These are phyloP conservation scores for Dictyostelium firmibasis DNA, from an alignment of 78 protist genomes.

Conservation along the genomic window DNA sequence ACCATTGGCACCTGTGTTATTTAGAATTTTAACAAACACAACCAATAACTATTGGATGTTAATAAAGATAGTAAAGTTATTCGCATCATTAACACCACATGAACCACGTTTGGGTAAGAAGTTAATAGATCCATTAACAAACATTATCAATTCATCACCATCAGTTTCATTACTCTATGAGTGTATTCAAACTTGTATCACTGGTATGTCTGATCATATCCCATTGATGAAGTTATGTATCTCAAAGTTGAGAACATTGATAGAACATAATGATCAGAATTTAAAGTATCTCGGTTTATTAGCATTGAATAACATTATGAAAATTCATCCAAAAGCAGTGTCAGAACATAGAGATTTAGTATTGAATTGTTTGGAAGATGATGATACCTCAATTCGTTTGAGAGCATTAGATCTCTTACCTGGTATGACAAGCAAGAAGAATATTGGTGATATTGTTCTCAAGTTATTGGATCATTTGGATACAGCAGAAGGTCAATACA, in stretches of 20 bases:
- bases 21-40: constrained; percentile 83
- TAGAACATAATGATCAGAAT: constrained; percentile 96
- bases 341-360: constrained; percentile 84
- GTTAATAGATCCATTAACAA: constrained; percentile 93
- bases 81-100: constrained; percentile 93
- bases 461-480: constrained; percentile 80
- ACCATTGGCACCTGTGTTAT: constrained; percentile 94
- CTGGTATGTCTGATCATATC: constrained; percentile 78
- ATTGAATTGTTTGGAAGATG: constrained; percentile 90
- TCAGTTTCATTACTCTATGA: constrained; percentile 95
- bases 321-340: constrained; percentile 89
- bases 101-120: constrained; percentile 96
- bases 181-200: constrained; percentile 92
- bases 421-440: constrained; percentile 94
- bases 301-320: constrained; percentile 90
- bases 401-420: constrained; percentile 92
- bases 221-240: constrained; percentile 88
- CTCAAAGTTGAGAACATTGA: constrained; percentile 86
- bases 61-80: constrained; percentile 96
- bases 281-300: constrained; percentile 96
- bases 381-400: constrained; percentile 93
- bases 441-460: constrained; percentile 83
- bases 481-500: constrained; percentile 77
- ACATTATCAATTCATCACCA: constrained; percentile 91
- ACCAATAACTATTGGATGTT: constrained; percentile 96